Evolutionary conservation across 148 eudicot species (phyloP), one percentile per base, ranked within the genome.

Genomic region (Selenicereus undatus): DNA sequence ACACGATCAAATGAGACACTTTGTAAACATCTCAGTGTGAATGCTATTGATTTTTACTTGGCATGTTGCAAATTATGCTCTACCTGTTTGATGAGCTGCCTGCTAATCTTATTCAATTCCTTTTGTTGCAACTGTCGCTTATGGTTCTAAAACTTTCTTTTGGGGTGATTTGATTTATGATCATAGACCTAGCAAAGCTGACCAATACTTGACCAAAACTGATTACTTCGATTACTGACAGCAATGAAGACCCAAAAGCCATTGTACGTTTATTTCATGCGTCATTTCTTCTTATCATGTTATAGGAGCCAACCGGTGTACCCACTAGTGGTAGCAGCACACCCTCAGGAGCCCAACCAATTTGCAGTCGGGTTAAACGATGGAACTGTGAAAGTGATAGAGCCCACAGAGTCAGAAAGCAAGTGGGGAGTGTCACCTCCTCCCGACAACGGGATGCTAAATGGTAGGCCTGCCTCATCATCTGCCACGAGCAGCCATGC

Each of bases 351-450:
- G 29, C 88, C 93, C 26, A 91, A 88, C 87, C 98, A 95, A 74
- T 89, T 95, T 78, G 97, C 97, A 0, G 83, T 90, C 3, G 98
- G 98, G 77, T 82, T 95, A 82, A 88, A 84, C 12, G 97, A 95
- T 75, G 96, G 94, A 58, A 78, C 90, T 0, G 92, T 95, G 45
- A 89, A 91, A 83, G 98, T 95, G 75, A 75, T 95, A n/a, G 97
- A 95, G 73, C 98, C 97, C 5, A 32, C 79, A 20, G 98, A 91
- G 87, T 85, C 91, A 12, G 95, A 95, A 74, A 89, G 92, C 51
- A 90, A 90, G 80, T 95, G 98, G 98, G 98, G 98, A 60, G 84
- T 79, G 75, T 16, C 85, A 75, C 98, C 94, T 5, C 97, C 98
- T 6, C 86, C 76, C 9, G 97, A 92, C 73, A 92, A 90, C 20